A percentile compares a stretch with the other conserved stretches of the same genome.
These are phyloP conservation scores for Trichoderma lentiforme DNA, from an alignment of 2,329 filamentous ascomycete species.

Conservation along the genomic window DNA sequence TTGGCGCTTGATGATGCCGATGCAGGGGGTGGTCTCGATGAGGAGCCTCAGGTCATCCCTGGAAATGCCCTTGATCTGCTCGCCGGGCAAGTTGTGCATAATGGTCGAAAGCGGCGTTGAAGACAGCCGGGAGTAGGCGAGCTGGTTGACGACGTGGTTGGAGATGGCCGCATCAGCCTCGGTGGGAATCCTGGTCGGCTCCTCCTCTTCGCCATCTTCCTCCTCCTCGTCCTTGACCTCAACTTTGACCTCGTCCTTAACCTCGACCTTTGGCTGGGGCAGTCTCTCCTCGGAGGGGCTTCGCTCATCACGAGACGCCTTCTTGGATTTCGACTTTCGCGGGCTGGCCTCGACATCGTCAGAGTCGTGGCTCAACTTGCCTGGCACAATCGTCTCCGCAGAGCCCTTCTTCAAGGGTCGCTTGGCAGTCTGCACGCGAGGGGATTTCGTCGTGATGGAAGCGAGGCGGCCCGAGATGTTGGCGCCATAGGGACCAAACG, in stretches of 20 bases:
- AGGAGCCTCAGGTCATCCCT: slow-evolving; percentile 65
- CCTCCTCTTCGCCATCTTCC: slow-evolving; percentile 15
- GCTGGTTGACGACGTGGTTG: slow-evolving; percentile 92
- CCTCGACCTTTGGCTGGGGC: background rate
- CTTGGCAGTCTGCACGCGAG: slow-evolving; percentile 40
- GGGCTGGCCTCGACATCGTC: slow-evolving; percentile 17
- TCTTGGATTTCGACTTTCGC: background rate
- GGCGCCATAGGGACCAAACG: slow-evolving; percentile 85
- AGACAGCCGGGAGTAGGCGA: slow-evolving; percentile 89
- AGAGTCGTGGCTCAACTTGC: slow-evolving; percentile 20
- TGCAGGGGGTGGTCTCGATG: slow-evolving; percentile 70
- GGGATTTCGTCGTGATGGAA: slow-evolving; percentile 69
- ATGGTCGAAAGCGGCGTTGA: slow-evolving; percentile 89
- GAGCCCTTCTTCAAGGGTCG: slow-evolving; percentile 24
- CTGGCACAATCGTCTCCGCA: slow-evolving; percentile 23
- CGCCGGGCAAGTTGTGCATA: slow-evolving; percentile 74
- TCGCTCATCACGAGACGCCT: background rate
- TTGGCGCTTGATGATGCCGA: slow-evolving; percentile 83
- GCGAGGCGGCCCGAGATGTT: slow-evolving; percentile 81
- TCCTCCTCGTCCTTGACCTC: slow-evolving; percentile 12
- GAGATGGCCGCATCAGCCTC: slow-evolving; percentile 49
- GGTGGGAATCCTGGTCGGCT: background rate
- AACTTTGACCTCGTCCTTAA: slow-evolving; percentile 2
- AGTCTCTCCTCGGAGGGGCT: background rate
- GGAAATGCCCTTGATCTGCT: slow-evolving; percentile 53